phyloP scores from a whole-genome alignment of 2,329 filamentous ascomycete species.

The Nannizziopsis arthrosporioides region DNA sequence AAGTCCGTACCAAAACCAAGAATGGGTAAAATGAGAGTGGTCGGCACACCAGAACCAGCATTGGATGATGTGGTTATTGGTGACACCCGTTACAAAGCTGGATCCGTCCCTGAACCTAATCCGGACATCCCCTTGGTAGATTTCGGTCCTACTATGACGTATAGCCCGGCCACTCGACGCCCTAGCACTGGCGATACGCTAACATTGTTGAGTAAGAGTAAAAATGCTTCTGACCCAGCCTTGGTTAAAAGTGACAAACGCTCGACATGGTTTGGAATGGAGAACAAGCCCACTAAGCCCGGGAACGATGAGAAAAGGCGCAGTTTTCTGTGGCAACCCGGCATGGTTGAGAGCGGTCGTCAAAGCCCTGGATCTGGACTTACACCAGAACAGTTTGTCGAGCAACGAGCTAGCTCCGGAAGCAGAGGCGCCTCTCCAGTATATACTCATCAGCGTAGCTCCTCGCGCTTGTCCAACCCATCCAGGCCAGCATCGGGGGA shows the following conservation, averaged over 20 bases:
- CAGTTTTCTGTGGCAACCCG: constrained; percentile 70
- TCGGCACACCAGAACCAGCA: constrained; percentile 46
- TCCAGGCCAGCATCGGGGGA: constrained; percentile 30
- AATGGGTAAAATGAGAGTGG: constrained; percentile 67
- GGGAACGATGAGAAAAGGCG: constrained; percentile 45
- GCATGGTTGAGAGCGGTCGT: constrained; percentile 38
- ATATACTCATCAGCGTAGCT: constrained; percentile 39
- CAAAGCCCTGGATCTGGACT: constrained; percentile 45
- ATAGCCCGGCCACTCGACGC: constrained; percentile 44
- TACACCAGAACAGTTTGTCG: constrained; percentile 71
- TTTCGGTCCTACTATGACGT: constrained; percentile 74
- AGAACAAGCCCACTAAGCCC: constrained; percentile 28
- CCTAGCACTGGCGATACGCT: constrained; percentile 47
- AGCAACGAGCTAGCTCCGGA: constrained; percentile 53
- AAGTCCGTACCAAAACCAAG: constrained; percentile 48
- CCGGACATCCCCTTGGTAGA: constrained; percentile 62
- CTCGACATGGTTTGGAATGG: constrained; percentile 12
- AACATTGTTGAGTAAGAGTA: constrained; percentile 26
- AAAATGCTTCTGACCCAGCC: constrained; percentile 25
- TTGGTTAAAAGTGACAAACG: constrained; percentile 21
- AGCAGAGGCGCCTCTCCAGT: constrained; percentile 43
- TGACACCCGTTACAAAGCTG: constrained; percentile 35
- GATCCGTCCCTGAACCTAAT: constrained; percentile 22
- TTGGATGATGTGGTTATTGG: constrained; percentile 37
- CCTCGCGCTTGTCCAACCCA: constrained; percentile 38